Conservation (phyloP, 441 rosid species). For the Croton setiger region DNA sequence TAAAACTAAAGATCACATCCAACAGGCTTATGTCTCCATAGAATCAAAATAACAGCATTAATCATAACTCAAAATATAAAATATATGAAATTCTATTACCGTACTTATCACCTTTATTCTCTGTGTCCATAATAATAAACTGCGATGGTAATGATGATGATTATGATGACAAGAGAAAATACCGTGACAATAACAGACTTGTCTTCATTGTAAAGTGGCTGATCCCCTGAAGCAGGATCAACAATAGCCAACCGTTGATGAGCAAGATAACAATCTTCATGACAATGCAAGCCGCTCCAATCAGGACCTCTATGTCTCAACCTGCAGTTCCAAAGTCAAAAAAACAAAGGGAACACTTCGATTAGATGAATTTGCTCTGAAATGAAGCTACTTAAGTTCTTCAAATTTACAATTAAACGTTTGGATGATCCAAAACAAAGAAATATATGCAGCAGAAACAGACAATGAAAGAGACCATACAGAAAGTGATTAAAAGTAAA, state of each 20-base stretch:
- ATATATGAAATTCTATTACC: neutral
- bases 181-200: slow-evolving; percentile 91
- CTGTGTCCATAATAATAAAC: neutral
- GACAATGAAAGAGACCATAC: neutral
- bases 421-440: neutral
- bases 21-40: neutral
- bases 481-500: neutral
- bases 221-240: slow-evolving; percentile 98
- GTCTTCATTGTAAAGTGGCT: slow-evolving; percentile 93
- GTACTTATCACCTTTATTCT: neutral
- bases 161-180: slow-evolving; percentile 9
- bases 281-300: slow-evolving; percentile 92
- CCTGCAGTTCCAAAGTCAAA: slow-evolving; percentile 36
- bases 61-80: neutral
- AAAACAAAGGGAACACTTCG: neutral
- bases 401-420: neutral
- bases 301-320: slow-evolving; percentile 96
- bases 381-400: neutral
- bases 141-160: neutral
- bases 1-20: neutral
- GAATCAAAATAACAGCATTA: neutral
- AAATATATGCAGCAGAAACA: neutral
- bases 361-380: neutral
- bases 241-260: slow-evolving; percentile 94
- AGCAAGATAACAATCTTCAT: slow-evolving; percentile 75